Evolutionary conservation across 768 basidiomycete genomes (phyloP).

Genomic region (Naganishia onofrii): DNA sequence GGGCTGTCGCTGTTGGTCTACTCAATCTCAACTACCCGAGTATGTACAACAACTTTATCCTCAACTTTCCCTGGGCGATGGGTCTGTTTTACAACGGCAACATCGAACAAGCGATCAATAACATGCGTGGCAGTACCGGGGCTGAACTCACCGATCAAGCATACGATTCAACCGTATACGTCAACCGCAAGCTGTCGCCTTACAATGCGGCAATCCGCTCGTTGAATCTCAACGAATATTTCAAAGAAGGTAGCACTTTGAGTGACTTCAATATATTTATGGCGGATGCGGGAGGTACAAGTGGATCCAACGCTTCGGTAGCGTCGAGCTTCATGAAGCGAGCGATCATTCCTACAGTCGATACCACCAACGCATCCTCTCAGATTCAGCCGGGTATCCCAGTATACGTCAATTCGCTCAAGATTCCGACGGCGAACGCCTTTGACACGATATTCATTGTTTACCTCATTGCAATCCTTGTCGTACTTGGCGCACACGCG

Average conservation of each 20-base stretch:
- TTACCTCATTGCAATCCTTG: constrained; percentile 66
- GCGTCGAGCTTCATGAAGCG: constrained; percentile 29
- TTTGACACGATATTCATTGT: constrained; percentile 85
- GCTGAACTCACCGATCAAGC: constrained; percentile 65
- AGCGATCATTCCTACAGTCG: constrained; percentile 40
- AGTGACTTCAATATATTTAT: constrained; percentile 32
- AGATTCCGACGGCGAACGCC: constrained; percentile 79
- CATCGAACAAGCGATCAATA: constrained; percentile 74
- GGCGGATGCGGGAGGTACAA: constrained; percentile 22
- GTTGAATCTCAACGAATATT: constrained; percentile 57
- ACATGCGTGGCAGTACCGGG: constrained; percentile 78
- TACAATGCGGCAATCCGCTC: constrained; percentile 58
- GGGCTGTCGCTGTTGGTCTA: constrained; percentile 71
- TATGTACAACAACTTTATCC: constrained; percentile 72
- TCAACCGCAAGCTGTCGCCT: constrained; percentile 77
- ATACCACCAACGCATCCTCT: constrained; percentile 42
- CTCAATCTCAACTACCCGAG: constrained; percentile 83
- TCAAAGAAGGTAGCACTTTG: constrained; percentile 51
- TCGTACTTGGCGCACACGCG: constrained; percentile 59
- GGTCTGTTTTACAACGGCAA: constrained; percentile 63
- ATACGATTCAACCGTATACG: constrained; percentile 66
- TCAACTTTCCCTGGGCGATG: constrained; percentile 87
- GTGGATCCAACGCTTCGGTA: constrained; percentile 12
- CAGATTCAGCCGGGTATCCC: constrained; percentile 71
- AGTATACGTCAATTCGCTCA: constrained; percentile 71